A percentile compares a stretch with the other conserved stretches of the same genome.
These are phyloP conservation scores for Backusella sp. DNA, from an alignment of 192 early-diverging fungal species.

Conservation along the genomic window DNA sequence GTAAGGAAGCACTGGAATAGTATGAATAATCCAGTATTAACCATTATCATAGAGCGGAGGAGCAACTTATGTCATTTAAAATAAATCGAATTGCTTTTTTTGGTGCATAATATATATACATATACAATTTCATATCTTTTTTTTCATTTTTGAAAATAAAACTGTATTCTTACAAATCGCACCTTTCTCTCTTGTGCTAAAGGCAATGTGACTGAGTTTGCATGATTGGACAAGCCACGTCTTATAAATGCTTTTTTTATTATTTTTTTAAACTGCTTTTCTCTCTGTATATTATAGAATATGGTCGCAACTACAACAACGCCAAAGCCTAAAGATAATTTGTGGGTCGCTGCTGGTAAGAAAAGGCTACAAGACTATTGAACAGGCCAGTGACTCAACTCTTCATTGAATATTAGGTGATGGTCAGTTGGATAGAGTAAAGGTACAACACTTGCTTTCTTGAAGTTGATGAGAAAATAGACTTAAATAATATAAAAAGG, in stretches of 20 bases:
- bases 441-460: conserved; percentile 28
- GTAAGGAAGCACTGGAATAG: conserved; percentile 21
- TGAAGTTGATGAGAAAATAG: not conserved
- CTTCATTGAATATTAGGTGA: conserved; percentile 38
- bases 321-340: conserved; percentile 42
- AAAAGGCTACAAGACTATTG: not conserved
- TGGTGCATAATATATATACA: not conserved
- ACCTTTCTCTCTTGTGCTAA: too few species aligned
- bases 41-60: conserved; percentile 12
- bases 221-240: not conserved
- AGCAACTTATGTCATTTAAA: conserved; percentile 11
- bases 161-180: not conserved
- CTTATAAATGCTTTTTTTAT: not conserved
- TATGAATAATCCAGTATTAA: not conserved
- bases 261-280: not conserved
- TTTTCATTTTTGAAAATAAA: not conserved
- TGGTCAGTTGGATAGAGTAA: conserved; percentile 58
- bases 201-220: not conserved
- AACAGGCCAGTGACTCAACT: not conserved
- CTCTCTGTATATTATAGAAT: not conserved
- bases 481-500: conserved; percentile 10
- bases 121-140: not conserved
- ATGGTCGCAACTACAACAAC: not conserved
- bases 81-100: not conserved
- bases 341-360: conserved; percentile 63